Evolutionary conservation across 148 eudicot genomes (phyloP).

Genomic region (Chenopodium album): DNA sequence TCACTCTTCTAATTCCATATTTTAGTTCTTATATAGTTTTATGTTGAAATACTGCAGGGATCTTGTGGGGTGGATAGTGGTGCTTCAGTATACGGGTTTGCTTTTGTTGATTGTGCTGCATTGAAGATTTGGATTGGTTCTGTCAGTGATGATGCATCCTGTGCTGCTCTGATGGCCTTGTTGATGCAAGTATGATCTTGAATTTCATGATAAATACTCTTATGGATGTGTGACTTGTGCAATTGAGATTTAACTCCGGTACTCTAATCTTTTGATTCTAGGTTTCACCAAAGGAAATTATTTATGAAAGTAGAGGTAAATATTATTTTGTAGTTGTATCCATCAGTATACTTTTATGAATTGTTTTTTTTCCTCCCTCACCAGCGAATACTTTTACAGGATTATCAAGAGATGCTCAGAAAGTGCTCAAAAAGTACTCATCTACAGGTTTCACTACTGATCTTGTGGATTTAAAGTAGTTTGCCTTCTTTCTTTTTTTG

Average conservation of each 20-base stretch:
- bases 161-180: slow-evolving; percentile 91
- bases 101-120: slow-evolving; percentile 96
- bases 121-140: slow-evolving; percentile 90
- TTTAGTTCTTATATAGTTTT: too few species aligned
- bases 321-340: background rate
- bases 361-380: background rate
- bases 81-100: slow-evolving; percentile 70
- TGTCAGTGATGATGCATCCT: slow-evolving; percentile 81
- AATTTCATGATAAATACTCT: background rate
- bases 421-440: slow-evolving; percentile 77
- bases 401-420: slow-evolving; percentile 82
- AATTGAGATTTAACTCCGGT: slow-evolving; percentile 1
- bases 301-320: slow-evolving; percentile 72
- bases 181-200: slow-evolving; percentile 76
- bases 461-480: background rate
- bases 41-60: slow-evolving; percentile 40
- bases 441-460: slow-evolving; percentile 48
- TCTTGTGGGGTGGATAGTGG: slow-evolving; percentile 48
- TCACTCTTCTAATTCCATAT: too few species aligned
- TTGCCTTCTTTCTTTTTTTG: background rate
- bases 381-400: slow-evolving; percentile 38
- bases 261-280: slow-evolving; percentile 28
- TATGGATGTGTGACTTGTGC: slow-evolving; percentile 8
- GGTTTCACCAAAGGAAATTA: slow-evolving; percentile 95
- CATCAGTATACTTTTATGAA: background rate